Conservation (phyloP, 2,329 filamentous ascomycete genomes). For the Fusarium redolens region DNA sequence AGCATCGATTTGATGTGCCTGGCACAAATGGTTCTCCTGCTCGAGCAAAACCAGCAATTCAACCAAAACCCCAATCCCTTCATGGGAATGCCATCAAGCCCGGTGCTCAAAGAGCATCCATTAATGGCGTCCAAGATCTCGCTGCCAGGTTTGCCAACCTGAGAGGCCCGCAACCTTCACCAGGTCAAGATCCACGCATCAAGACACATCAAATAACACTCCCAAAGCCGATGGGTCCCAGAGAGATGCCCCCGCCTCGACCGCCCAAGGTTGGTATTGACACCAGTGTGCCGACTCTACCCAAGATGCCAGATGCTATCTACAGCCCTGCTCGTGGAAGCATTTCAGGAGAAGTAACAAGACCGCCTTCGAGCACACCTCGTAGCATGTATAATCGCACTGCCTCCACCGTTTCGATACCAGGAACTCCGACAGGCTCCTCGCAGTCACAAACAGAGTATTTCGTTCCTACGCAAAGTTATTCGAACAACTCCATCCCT, state of each 20-base stretch:
- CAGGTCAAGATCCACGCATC: slow-evolving; percentile 64
- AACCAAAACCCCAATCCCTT: slow-evolving; percentile 75
- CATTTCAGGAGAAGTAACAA: slow-evolving; percentile 71
- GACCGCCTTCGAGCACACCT: slow-evolving; percentile 73
- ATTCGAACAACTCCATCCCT: slow-evolving; percentile 42
- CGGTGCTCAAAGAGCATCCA: slow-evolving; percentile 43
- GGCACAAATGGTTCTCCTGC: slow-evolving; percentile 29
- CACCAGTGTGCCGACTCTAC: slow-evolving; percentile 67
- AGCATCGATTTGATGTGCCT: slow-evolving; percentile 32
- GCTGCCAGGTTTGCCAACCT: slow-evolving; percentile 68
- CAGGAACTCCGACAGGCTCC: slow-evolving; percentile 45
- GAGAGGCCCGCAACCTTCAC: slow-evolving; percentile 55
- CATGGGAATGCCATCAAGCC: slow-evolving; percentile 66
- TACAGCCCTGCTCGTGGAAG: slow-evolving; percentile 83
- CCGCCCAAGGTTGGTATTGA: slow-evolving; percentile 61
- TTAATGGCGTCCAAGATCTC: slow-evolving; percentile 60
- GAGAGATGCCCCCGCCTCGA: slow-evolving; percentile 63
- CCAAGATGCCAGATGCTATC: slow-evolving; percentile 78
- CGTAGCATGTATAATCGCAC: slow-evolving; percentile 72
- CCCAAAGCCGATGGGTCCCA: slow-evolving; percentile 57
- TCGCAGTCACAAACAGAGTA: slow-evolving; percentile 49
- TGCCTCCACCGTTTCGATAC: slow-evolving; percentile 60
- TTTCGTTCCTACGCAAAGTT: slow-evolving; percentile 45
- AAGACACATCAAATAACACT: slow-evolving; percentile 60
- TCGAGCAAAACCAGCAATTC: slow-evolving; percentile 61